phyloP scores from a whole-genome alignment of 1,139 yeast genomes.

The Ogataea hybrid region DNA sequence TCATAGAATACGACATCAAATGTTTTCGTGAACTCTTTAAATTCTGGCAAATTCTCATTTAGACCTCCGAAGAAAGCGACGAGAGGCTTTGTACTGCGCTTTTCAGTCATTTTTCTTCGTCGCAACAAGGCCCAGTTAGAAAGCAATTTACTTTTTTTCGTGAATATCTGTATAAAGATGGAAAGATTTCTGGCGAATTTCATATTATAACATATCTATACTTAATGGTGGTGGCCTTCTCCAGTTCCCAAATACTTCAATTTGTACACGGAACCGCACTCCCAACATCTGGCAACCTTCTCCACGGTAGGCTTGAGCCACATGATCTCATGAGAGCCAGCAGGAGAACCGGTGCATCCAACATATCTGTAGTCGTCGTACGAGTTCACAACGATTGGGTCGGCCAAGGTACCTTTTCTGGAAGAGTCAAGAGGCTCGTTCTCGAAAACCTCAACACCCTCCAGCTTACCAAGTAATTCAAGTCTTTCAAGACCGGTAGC shows the following conservation, averaged over 20 bases:
- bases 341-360: slow-evolving; percentile 97
- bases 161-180: no score
- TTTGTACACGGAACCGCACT: slow-evolving; percentile 94
- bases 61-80: slow-evolving; percentile 49
- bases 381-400: slow-evolving; percentile 88
- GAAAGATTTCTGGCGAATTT: slow-evolving; percentile 5
- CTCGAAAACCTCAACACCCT: slow-evolving; percentile 96
- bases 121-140: not conserved
- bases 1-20: slow-evolving; percentile 46
- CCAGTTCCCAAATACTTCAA: slow-evolving; percentile 79
- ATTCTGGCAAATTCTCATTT: slow-evolving; percentile 39
- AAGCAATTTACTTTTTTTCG: not conserved
- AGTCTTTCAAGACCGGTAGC: slow-evolving; percentile 98
- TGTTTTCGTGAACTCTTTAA: slow-evolving; percentile 36
- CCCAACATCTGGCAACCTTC: slow-evolving; percentile 95
- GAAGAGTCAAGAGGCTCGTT: slow-evolving; percentile 82
- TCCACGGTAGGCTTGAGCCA: slow-evolving; percentile 92
- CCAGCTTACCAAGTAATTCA: slow-evolving; percentile 90
- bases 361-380: slow-evolving; percentile 93
- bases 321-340: slow-evolving; percentile 84
- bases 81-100: not conserved
- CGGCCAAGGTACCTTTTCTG: slow-evolving; percentile 83
- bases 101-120: no score
- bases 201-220: slow-evolving; percentile 11
- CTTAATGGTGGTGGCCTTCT: slow-evolving; percentile 24